Conservation (phyloP, 169 alveolate genomes). For the Eimeria brunetti region DNA sequence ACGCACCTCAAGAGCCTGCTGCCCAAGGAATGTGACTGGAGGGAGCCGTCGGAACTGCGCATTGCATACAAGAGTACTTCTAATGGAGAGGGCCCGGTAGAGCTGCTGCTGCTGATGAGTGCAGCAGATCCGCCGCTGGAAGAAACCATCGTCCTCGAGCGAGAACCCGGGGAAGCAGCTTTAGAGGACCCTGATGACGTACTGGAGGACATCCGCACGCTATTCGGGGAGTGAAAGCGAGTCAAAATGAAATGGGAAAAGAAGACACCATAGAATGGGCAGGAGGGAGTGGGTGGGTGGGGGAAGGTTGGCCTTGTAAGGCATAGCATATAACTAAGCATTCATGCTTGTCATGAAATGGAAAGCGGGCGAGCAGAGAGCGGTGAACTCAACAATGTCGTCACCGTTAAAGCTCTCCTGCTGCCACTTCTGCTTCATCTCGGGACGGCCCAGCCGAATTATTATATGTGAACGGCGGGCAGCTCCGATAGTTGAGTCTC, state of each 20-base stretch:
- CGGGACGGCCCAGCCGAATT: neutral
- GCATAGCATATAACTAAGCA: neutral
- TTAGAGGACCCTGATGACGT: conserved; percentile 23
- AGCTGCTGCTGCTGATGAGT: conserved; percentile 33
- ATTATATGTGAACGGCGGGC: conserved; percentile 3
- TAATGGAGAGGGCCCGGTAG: conserved; percentile 7
- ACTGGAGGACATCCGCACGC: neutral
- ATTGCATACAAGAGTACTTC: conserved; percentile 26
- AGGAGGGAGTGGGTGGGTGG: no score
- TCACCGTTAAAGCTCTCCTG: neutral
- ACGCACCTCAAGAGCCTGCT: conserved; percentile 7
- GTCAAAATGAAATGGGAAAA: neutral
- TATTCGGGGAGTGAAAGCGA: conserved; percentile 14
- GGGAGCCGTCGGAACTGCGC: conserved; percentile 47
- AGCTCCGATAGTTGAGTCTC: neutral
- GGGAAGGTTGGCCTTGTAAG: no score
- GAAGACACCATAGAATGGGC: no score
- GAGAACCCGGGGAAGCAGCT: conserved; percentile 19
- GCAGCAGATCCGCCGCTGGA: conserved; percentile 13
- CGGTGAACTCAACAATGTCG: neutral
- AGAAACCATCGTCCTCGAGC: conserved; percentile 6
- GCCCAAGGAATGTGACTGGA: conserved; percentile 54
- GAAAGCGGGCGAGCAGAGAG: neutral
- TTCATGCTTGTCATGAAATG: neutral
- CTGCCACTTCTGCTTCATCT: neutral